These are phyloP conservation scores for Malassezia equina DNA, from an alignment of 1,284 basidiomycete genomes.

Conservation along the genomic window DNA sequence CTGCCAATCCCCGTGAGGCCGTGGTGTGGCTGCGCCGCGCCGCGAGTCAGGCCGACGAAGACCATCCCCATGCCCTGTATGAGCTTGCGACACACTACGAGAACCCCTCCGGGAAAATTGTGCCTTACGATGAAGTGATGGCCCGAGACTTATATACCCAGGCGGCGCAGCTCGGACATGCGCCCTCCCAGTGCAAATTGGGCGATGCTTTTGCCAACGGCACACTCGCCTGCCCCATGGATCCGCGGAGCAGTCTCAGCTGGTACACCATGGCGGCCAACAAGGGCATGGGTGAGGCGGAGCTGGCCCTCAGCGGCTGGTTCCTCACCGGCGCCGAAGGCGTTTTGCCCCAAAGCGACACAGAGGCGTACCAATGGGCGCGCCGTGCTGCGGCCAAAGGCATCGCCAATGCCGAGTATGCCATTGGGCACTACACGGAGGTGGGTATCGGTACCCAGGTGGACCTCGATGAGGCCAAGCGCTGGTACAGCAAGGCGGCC, in stretches of 20 bases:
- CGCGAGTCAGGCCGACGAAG: constrained; percentile 92
- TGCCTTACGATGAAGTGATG: constrained; percentile 62
- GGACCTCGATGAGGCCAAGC: constrained; percentile 87
- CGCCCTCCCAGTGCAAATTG: constrained; percentile 85
- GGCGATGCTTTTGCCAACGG: constrained; percentile 94
- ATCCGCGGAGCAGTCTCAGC: constrained; percentile 82
- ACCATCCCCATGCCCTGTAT: constrained; percentile 94
- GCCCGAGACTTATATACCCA: constrained; percentile 81
- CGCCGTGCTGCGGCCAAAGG: constrained; percentile 50
- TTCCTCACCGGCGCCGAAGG: constrained; percentile 74
- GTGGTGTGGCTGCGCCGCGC: constrained; percentile 89
- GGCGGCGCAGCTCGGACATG: constrained; percentile 85
- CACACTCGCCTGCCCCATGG: constrained; percentile 73
- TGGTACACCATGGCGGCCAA: constrained; percentile 98
- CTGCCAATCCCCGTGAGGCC: constrained; percentile 76
- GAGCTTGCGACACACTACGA: constrained; percentile 91
- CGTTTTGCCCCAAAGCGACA: constrained; percentile 91
- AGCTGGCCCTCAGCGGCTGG: constrained; percentile 92
- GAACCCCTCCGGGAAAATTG: constrained; percentile 32
- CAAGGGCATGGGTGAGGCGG: constrained; percentile 85
- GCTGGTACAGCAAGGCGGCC: constrained; percentile 83
- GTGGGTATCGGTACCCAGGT: constrained; percentile 95
- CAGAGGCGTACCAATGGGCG: constrained; percentile 71
- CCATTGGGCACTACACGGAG: constrained; percentile 84
- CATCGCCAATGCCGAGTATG: constrained; percentile 58